Base-by-base conservation (phyloP, 2,329 filamentous ascomycete genomes). In the Orbilia ellipsospora region DNA sequence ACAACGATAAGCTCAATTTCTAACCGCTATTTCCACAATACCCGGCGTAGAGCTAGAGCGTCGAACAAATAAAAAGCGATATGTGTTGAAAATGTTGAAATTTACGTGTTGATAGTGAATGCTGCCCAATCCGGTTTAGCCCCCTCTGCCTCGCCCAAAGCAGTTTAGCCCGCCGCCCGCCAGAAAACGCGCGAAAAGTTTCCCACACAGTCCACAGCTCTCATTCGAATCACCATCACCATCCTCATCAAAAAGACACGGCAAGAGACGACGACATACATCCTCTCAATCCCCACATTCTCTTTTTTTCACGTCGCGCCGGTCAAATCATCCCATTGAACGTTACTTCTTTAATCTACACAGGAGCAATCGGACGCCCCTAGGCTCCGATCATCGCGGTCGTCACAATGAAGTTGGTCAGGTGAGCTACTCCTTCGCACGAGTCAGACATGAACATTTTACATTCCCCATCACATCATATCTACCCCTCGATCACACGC, bases 351-450 rank as follows among this genome's bases (percentile, higher is more conserved):
- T 51, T 23, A 42, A 57, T 18, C 13, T 55, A n/a, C 40, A 54
- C 16, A 42, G n/a, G 4, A 48, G 18, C 31, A 26, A 64, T 69
- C 64, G 72, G 64, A 60, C 51, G 59, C 23, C 64, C 31, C 31
- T 36, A 36, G 31, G 31, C 31, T 65, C 54, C 52, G 72, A 75
- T 59, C 42, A 36, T 18, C 42, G n/a, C 23, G 48, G 16, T 31
- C 28, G 72, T 66, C 86, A 92, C 84, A 78, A 97, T 97, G 93
- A 97, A 97, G 91, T 92, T 97, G 86, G 93, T 97, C 84, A 92
- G 93, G 93, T 97, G 73, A 77, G 66, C 55, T 50, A 56, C 26
- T 23, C 45, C 12, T 10, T 51, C 28, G 20, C 48, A 26, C 48
- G 56, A 54, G 59, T 44, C 40, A 50, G n/a, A 10, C 31, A 78